A percentile compares a stretch with the other conserved stretches of the same genome.
Conservation (phyloP, 495 filamentous ascomycete genomes). For the Tetracladium setigerum region DNA sequence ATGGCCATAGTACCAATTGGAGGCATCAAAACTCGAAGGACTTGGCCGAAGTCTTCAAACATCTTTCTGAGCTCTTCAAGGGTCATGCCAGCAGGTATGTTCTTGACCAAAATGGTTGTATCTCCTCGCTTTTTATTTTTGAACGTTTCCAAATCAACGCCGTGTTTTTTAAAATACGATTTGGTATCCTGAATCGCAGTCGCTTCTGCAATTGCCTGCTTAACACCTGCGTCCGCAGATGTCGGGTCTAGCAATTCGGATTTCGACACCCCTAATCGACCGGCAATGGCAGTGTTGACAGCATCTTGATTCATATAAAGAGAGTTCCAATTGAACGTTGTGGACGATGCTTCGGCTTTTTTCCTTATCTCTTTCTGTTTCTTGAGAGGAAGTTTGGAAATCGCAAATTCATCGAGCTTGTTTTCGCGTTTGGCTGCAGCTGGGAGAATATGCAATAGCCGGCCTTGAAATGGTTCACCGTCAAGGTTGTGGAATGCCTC, state of each 20-base stretch:
- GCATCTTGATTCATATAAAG: slow-evolving; percentile 98
- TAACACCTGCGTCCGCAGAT: slow-evolving; percentile 84
- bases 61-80: slow-evolving; percentile 56
- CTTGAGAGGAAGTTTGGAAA: slow-evolving; percentile 86
- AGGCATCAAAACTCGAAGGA: slow-evolving; percentile 78
- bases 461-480: slow-evolving; percentile 80
- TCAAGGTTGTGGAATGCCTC: slow-evolving; percentile 69
- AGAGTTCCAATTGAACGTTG: slow-evolving; percentile 91
- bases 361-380: slow-evolving; percentile 86
- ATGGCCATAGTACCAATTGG: slow-evolving; percentile 90
- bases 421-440: slow-evolving; percentile 71
- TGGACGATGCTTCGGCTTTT: slow-evolving; percentile 66
- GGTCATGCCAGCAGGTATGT: slow-evolving; percentile 78
- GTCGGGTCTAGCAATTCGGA: slow-evolving; percentile 89
- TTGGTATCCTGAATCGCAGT: slow-evolving; percentile 95
- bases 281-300: slow-evolving; percentile 83
- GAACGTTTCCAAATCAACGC: slow-evolving; percentile 87
- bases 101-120: slow-evolving; percentile 87
- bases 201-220: slow-evolving; percentile 95
- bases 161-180: slow-evolving; percentile 75
- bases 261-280: slow-evolving; percentile 81
- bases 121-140: slow-evolving; percentile 76
- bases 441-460: slow-evolving; percentile 82
- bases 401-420: slow-evolving; percentile 75
- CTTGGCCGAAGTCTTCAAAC: slow-evolving; percentile 64